Conservation (phyloP, 139 green algal species). For the Chlorella vulgaris region DNA sequence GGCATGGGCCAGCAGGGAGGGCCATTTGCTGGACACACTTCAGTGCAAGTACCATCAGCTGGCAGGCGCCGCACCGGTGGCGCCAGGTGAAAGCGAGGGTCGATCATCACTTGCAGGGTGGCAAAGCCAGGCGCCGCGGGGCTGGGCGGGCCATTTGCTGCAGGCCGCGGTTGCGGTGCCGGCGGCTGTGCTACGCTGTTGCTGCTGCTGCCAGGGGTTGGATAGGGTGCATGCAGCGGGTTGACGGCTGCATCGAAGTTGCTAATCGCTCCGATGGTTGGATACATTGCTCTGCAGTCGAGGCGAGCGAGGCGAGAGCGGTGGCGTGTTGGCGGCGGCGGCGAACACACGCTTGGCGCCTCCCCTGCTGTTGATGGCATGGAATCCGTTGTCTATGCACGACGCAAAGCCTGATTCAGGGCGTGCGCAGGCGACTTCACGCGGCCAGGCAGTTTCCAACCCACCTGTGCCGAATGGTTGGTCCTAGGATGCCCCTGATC, state of each 20-base stretch:
- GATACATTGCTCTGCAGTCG: slow-evolving; percentile 17
- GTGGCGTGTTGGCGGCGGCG: too few species aligned
- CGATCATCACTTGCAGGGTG: slow-evolving; percentile 26
- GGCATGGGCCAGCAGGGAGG: neutral
- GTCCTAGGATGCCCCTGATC: too few species aligned
- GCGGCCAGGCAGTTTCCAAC: too few species aligned
- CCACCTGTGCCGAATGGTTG: too few species aligned
- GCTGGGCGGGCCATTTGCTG: neutral
- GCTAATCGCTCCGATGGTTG: slow-evolving; percentile 12
- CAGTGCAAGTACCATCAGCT: neutral
- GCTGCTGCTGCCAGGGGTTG: neutral
- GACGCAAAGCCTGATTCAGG: too few species aligned
- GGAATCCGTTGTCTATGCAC: too few species aligned
- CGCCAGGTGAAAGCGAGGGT: slow-evolving; percentile 2
- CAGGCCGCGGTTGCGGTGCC: neutral
- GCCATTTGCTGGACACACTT: neutral
- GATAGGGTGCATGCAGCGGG: slow-evolving; percentile 7
- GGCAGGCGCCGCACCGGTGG: neutral
- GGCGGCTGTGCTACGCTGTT: neutral
- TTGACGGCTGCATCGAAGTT: neutral
- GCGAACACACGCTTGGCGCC: too few species aligned
- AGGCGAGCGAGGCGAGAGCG: neutral
- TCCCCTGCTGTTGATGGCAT: too few species aligned
- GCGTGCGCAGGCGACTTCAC: too few species aligned
- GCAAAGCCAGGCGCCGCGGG: neutral